Conservation (phyloP, 805 yeast species). For the Saccharomycopsis oosterbeekiorum region DNA sequence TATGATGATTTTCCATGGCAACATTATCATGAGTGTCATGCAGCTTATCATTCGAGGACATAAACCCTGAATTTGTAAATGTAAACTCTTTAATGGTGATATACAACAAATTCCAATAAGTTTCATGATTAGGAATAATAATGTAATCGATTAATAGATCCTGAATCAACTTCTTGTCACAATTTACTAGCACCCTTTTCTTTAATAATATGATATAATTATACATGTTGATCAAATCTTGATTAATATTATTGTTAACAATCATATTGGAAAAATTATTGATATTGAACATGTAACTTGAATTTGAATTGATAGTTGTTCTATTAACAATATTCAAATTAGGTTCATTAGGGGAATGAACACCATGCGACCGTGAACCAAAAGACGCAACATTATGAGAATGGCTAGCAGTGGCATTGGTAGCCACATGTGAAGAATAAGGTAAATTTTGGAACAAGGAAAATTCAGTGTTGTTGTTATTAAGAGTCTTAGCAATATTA, state of each 20-base stretch:
- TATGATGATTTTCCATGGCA: not conserved
- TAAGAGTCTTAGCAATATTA: not conserved
- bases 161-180: slow-evolving; percentile 38
- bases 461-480: slow-evolving; percentile 10
- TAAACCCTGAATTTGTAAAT: slow-evolving; percentile 18
- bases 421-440: slow-evolving; percentile 16
- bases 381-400: slow-evolving; percentile 13
- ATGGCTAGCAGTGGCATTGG: slow-evolving; percentile 14
- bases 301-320: slow-evolving; percentile 16
- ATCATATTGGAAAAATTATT: slow-evolving; percentile 17
- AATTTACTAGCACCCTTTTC: slow-evolving; percentile 38
- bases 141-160: slow-evolving; percentile 41
- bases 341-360: slow-evolving; percentile 18
- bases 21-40: not conserved
- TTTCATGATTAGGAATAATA: slow-evolving; percentile 30
- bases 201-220: slow-evolving; percentile 35
- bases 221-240: slow-evolving; percentile 21
- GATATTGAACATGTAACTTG: slow-evolving; percentile 15
- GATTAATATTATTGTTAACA: slow-evolving; percentile 20
- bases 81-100: slow-evolving; percentile 42
- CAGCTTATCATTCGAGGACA: slow-evolving; percentile 3
- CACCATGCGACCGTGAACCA: slow-evolving; percentile 19
- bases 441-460: slow-evolving; percentile 17
- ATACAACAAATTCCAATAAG: slow-evolving; percentile 36
- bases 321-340: slow-evolving; percentile 18